Conservation (phyloP, 371 early-diverging fungal species). For the Mucor indicus region DNA sequence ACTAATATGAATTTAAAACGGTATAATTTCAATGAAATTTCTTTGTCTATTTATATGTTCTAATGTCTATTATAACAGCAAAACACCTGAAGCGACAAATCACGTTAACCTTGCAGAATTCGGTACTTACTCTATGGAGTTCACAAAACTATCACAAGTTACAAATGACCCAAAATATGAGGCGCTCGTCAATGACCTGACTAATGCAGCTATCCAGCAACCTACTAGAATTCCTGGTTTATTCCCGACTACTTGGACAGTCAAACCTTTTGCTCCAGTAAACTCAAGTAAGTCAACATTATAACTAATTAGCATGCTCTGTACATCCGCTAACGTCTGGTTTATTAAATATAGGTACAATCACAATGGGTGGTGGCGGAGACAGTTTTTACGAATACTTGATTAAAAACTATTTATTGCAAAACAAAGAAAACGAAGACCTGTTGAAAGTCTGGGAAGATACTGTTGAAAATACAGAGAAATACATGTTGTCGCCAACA, state of each 20-base stretch:
- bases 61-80: not conserved
- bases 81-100: constrained; percentile 3
- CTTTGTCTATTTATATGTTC: not conserved
- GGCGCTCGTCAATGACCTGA: constrained; percentile 47
- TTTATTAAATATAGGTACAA: constrained; percentile 23
- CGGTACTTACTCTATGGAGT: constrained; percentile 84
- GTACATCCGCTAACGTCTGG: not conserved
- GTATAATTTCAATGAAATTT: constrained; percentile 13
- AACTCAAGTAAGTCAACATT: constrained; percentile 10
- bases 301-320: not conserved
- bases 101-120: constrained; percentile 66
- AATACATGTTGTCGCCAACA: constrained; percentile 36
- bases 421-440: constrained; percentile 39
- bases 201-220: constrained; percentile 31
- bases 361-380: constrained; percentile 59
- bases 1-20: constrained; percentile 63
- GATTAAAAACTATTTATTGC: constrained; percentile 64
- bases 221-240: constrained; percentile 50
- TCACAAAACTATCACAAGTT: constrained; percentile 70
- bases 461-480: constrained; percentile 37
- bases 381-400: constrained; percentile 90
- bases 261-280: constrained; percentile 24
- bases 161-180: constrained; percentile 61
- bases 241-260: constrained; percentile 37
- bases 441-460: constrained; percentile 24